Evolutionary conservation across 495 filamentous ascomycete species (phyloP), one percentile per base, ranked within the genome.

Genomic region (Chaetomium cochliodes): DNA sequence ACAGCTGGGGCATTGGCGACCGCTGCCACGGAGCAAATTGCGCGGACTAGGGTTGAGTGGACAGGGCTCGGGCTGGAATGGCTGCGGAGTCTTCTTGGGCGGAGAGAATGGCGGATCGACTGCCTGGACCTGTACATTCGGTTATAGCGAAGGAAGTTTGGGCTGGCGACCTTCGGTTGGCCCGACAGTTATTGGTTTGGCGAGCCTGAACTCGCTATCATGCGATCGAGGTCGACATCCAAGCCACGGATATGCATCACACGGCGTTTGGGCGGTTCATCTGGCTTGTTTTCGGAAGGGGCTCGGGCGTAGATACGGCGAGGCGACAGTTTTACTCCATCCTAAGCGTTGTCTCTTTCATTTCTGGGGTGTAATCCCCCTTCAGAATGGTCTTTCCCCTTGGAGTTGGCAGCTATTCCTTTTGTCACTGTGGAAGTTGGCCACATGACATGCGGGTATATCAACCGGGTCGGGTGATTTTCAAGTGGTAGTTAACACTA

Each of bases 61-160:
- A 91, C 91, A 0, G 91, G 91, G 0, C 81, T 93, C 47, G 91
- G 92, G 0, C 70, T 93, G 37, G 90, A 92, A 71, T 96, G 92
- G 92, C 74, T 94, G 57, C 79, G 92, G 58, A 92, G 86, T 74
- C 72, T 91, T 50, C 74, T 93, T 7, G 90, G 91, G 12, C 79
- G 82, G 62, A 82, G 89, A 62, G 90, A 94, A 68, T 96, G 91
- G 90, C 85, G 86, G 60, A 77, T 96, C 50, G 89, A 91, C 52
- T 94, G 91, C 74, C 80, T 96, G 67, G 90, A 94, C 78, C 84
- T 96, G 20, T 87, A 89, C 68, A 85, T 96, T 23, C 80, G 89
- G 44, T 72, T 93, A 63, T 93, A 60, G 53, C 16, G 22, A 25
- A 20, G 13, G 25, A 37, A 51, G 4, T 9, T 9, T 33, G 28